These are phyloP conservation scores for Pilatotrama ljubarskyi DNA, from an alignment of 768 basidiomycete species.

Conservation along the genomic window DNA sequence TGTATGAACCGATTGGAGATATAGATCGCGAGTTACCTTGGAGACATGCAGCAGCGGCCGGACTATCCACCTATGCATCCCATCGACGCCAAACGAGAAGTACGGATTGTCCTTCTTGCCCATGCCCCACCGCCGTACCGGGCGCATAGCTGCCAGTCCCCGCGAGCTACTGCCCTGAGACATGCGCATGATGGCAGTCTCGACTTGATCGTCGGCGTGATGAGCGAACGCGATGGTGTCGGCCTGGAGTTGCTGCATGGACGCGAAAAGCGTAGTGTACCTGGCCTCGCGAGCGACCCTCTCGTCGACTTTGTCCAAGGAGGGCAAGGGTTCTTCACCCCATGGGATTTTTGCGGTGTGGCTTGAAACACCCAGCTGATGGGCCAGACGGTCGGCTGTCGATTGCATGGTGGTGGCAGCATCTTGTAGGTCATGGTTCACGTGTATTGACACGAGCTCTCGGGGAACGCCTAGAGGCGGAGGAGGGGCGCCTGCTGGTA, in stretches of 20 bases:
- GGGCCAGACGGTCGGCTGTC: constrained; percentile 45
- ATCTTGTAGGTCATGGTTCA: constrained; percentile 71
- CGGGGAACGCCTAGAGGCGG: constrained; percentile 21
- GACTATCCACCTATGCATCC: constrained; percentile 68
- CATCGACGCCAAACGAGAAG: constrained; percentile 47
- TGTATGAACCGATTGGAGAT: neutral
- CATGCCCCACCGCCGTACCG: constrained; percentile 78
- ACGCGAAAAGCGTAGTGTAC: constrained; percentile 50
- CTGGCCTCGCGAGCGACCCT: constrained; percentile 49
- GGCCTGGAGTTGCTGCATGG: constrained; percentile 41
- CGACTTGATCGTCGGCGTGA: constrained; percentile 83
- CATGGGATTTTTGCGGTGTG: constrained; percentile 53
- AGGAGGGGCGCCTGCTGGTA: neutral
- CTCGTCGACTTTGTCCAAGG: constrained; percentile 53
- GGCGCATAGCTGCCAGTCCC: constrained; percentile 70
- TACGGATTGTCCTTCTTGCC: constrained; percentile 38
- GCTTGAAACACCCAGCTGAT: constrained; percentile 46
- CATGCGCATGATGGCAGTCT: constrained; percentile 74
- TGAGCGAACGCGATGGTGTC: constrained; percentile 65
- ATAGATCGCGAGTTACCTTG: constrained; percentile 51
- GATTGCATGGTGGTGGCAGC: constrained; percentile 57
- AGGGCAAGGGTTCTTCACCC: constrained; percentile 53
- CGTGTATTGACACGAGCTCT: constrained; percentile 55
- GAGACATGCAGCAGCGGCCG: constrained; percentile 67
- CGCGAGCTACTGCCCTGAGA: constrained; percentile 53